Conservation (phyloP, 257 asterid species). For the Linaria vulgaris region DNA sequence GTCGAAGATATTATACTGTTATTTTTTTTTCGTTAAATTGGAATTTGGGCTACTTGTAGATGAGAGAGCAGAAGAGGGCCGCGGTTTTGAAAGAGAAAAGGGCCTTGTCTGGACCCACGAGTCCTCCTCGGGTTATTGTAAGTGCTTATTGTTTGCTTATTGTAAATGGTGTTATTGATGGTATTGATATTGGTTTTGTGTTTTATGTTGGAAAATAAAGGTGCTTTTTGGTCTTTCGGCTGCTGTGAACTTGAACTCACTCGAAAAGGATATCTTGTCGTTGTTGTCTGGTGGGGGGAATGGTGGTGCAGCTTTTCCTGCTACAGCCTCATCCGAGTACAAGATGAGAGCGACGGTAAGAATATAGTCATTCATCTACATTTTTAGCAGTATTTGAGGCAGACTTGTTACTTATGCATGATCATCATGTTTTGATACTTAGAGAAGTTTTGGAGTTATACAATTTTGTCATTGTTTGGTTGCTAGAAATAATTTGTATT, state of each 20-base stretch:
- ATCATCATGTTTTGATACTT: not conserved
- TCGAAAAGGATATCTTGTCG: conserved; percentile 65
- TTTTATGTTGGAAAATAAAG: conserved; percentile 30
- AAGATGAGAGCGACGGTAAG: conserved; percentile 85
- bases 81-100: conserved; percentile 81
- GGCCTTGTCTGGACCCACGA: conserved; percentile 61
- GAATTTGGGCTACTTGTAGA: conserved; percentile 46
- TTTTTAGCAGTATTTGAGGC: not conserved
- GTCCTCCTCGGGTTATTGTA: conserved; percentile 91
- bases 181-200: not conserved
- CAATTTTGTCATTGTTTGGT: not conserved
- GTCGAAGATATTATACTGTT: too few relatives aligned
- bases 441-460: not conserved
- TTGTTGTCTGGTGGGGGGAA: conserved; percentile 55
- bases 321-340: conserved; percentile 72
- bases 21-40: too few relatives aligned
- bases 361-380: not conserved
- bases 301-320: conserved; percentile 44
- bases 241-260: conserved; percentile 58
- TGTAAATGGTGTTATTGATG: not conserved
- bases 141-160: conserved; percentile 26
- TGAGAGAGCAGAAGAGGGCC: conserved; percentile 78
- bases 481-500: not conserved
- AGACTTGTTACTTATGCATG: not conserved
- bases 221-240: conserved; percentile 88